Evolutionary conservation across 495 filamentous ascomycete species (phyloP).

Genomic region (Lophium mytilinum): DNA sequence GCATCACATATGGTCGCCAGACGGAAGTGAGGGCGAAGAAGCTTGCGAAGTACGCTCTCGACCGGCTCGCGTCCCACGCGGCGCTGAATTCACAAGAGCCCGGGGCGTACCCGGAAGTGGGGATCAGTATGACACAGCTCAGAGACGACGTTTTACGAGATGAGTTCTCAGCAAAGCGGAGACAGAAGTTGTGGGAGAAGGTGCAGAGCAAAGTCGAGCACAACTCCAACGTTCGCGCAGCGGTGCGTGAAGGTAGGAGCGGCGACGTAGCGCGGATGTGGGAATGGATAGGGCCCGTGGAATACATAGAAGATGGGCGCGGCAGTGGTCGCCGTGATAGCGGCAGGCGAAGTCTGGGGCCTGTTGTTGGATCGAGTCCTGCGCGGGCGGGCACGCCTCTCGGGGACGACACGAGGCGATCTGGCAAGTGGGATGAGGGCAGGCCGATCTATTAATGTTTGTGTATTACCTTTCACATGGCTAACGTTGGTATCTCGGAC

Average conservation of each 20-base stretch:
- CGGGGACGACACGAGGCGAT: conserved; percentile 4
- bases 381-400: neutral
- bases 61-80: conserved; percentile 74
- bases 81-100: conserved; percentile 57
- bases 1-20: conserved; percentile 48
- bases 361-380: conserved; percentile 12
- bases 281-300: conserved; percentile 84
- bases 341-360: conserved; percentile 38
- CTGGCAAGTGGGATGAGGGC: conserved; percentile 24
- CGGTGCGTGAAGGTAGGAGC: conserved; percentile 69
- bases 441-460: conserved; percentile 25
- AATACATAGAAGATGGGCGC: conserved; percentile 30
- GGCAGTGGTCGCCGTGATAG: conserved; percentile 40
- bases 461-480: neutral
- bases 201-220: conserved; percentile 79
- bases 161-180: conserved; percentile 63
- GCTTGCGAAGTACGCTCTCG: conserved; percentile 71
- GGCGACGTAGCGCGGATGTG: conserved; percentile 85
- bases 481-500: neutral
- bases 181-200: conserved; percentile 71
- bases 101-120: conserved; percentile 55
- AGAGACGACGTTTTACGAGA: conserved; percentile 83
- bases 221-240: conserved; percentile 85
- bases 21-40: conserved; percentile 63
- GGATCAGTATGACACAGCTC: conserved; percentile 78